Conservation (phyloP, 2,329 filamentous ascomycete species). For the Colletotrichum navitas region DNA sequence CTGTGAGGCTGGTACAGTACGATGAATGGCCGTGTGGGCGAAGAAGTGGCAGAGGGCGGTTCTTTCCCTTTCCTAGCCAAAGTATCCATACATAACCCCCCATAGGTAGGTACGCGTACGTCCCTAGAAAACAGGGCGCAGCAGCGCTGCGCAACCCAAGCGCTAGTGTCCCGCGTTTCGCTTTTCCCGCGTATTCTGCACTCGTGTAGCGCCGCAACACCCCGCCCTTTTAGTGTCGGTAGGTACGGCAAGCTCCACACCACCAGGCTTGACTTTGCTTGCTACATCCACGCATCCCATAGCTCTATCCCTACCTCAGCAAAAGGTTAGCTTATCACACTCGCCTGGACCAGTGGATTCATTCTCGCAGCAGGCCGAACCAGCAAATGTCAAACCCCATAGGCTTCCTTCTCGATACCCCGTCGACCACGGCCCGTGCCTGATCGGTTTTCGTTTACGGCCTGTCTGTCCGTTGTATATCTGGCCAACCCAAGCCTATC, state of each 20-base stretch:
- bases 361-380: conserved; percentile 13
- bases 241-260: not conserved
- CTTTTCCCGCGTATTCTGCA: conserved; percentile 29
- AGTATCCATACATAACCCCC: not conserved
- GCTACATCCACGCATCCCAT: not conserved
- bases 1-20: not conserved
- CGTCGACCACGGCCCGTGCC: not conserved
- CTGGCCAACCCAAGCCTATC: not conserved
- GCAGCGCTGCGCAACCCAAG: conserved; percentile 14
- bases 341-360: conserved; percentile 19
- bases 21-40: not conserved
- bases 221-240: no score
- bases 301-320: conserved; percentile 22
- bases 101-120: conserved; percentile 13
- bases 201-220: not conserved
- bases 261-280: not conserved
- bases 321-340: conserved; percentile 26
- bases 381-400: conserved; percentile 5
- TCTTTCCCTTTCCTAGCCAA: not conserved
- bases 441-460: not conserved
- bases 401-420: conserved; percentile 1
- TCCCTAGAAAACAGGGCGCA: conserved; percentile 35
- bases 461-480: not conserved
- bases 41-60: not conserved
- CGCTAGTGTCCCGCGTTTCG: conserved; percentile 3